phyloP scores from a whole-genome alignment of 352 stramenopile species.

The Globisporangium paddicum region DNA sequence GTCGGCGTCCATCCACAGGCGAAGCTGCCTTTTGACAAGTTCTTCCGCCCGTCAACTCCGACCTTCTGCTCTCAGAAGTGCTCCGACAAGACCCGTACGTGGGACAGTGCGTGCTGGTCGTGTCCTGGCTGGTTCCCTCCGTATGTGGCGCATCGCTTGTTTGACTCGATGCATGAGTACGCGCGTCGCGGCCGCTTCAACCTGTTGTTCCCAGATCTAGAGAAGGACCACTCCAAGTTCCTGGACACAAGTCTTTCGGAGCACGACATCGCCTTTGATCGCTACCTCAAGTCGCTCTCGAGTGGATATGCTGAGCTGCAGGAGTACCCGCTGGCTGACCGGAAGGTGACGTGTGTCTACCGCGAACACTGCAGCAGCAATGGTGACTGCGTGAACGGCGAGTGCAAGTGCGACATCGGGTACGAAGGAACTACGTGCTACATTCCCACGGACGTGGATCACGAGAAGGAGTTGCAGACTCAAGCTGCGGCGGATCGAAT shows the following conservation, averaged over 20 bases:
- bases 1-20: conserved; percentile 64
- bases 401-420: conserved; percentile 61
- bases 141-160: conserved; percentile 50
- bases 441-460: conserved; percentile 55
- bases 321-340: conserved; percentile 33
- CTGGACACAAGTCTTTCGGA: conserved; percentile 50
- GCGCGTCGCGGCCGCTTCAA: conserved; percentile 63
- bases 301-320: conserved; percentile 39
- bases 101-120: conserved; percentile 71
- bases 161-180: conserved; percentile 54
- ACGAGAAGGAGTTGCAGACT: conserved; percentile 21
- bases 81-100: conserved; percentile 44
- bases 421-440: conserved; percentile 84
- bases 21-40: conserved; percentile 50
- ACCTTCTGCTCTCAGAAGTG: conserved; percentile 66
- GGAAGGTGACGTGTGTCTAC: conserved; percentile 57
- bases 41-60: conserved; percentile 37
- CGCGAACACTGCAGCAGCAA: conserved; percentile 78
- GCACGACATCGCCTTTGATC: conserved; percentile 62
- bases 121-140: conserved; percentile 72
- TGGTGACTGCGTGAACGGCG: conserved; percentile 78
- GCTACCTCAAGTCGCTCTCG: conserved; percentile 70
- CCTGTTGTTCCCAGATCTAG: conserved; percentile 59
- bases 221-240: conserved; percentile 54
- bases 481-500: conserved; percentile 19